A percentile compares a stretch with the other conserved stretches of the same genome.
phyloP scores from a whole-genome alignment of 352 stramenopile genomes.

The Globisporangium echinulatum region DNA sequence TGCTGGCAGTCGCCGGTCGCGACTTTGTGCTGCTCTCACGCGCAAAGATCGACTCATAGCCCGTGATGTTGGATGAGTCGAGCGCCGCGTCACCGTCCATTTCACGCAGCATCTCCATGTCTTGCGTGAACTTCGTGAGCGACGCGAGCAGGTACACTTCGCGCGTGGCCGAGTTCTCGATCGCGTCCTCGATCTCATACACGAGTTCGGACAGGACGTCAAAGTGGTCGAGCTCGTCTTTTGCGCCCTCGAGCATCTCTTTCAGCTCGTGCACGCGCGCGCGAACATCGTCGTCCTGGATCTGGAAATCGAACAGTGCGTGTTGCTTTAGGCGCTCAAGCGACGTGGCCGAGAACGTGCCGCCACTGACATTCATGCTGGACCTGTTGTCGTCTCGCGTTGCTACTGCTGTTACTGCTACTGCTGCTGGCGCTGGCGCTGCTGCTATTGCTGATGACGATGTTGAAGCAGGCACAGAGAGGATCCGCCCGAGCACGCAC shows the following conservation, averaged over 20 bases:
- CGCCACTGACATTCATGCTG: not conserved
- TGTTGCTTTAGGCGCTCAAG: slow-evolving; percentile 32
- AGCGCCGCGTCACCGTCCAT: slow-evolving; percentile 27
- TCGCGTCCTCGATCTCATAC: slow-evolving; percentile 25
- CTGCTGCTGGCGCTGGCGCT: too few relatives aligned
- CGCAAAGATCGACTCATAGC: slow-evolving; percentile 20
- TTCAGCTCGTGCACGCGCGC: slow-evolving; percentile 36
- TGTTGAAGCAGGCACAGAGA: not conserved
- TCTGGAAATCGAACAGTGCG: slow-evolving; percentile 66
- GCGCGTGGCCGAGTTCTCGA: slow-evolving; percentile 35
- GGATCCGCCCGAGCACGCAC: too few relatives aligned
- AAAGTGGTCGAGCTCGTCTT: slow-evolving; percentile 36
- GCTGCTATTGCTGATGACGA: too few relatives aligned
- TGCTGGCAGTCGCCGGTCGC: not conserved
- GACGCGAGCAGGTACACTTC: slow-evolving; percentile 50
- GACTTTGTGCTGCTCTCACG: slow-evolving; percentile 5
- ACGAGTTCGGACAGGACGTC: slow-evolving; percentile 31
- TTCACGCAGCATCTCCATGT: slow-evolving; percentile 58
- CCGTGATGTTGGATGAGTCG: slow-evolving; percentile 15
- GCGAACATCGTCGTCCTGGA: slow-evolving; percentile 31
- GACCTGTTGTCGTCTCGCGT: not conserved
- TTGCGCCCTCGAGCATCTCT: slow-evolving; percentile 38
- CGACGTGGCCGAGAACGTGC: slow-evolving; percentile 12
- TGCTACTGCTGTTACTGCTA: not conserved
- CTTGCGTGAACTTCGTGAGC: slow-evolving; percentile 53